These are phyloP conservation scores for Paracorniculantispora psalliotae DNA, from an alignment of 2,329 filamentous ascomycete species.

Conservation along the genomic window DNA sequence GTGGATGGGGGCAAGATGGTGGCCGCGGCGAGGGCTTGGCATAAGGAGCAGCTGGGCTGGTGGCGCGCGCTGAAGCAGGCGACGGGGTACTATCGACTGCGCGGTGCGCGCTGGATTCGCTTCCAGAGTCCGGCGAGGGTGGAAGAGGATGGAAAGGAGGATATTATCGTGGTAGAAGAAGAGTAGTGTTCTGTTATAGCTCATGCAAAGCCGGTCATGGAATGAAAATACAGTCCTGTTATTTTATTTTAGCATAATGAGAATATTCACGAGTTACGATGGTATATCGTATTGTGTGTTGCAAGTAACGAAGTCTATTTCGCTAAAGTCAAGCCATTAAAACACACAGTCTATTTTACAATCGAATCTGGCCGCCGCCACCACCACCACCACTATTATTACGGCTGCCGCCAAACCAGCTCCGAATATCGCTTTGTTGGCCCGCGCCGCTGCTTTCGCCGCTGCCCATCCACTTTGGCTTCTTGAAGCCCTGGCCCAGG, in stretches of 20 bases:
- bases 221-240: neutral
- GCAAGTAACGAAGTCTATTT: neutral
- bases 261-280: neutral
- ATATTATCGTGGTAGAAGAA: neutral
- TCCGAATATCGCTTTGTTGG: slow-evolving; percentile 38
- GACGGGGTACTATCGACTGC: slow-evolving; percentile 28
- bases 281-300: neutral
- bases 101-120: slow-evolving; percentile 3
- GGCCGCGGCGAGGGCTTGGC: slow-evolving; percentile 33
- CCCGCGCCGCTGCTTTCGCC: slow-evolving; percentile 40
- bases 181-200: neutral
- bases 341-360: slow-evolving; percentile 16
- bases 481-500: slow-evolving; percentile 62
- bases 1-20: slow-evolving; percentile 14
- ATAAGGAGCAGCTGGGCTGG: slow-evolving; percentile 41
- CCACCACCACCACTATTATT: neutral
- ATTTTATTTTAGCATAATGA: neutral
- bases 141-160: neutral
- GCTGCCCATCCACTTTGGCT: slow-evolving; percentile 75
- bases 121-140: neutral
- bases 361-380: slow-evolving; percentile 31
- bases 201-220: too few relatives aligned
- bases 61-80: slow-evolving; percentile 39
- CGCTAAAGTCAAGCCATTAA: neutral
- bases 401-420: slow-evolving; percentile 52